Evolutionary conservation across 345 rosid genomes (phyloP), one percentile per base, ranked within the genome.

Genomic region (Excoecaria cochinchinensis): DNA sequence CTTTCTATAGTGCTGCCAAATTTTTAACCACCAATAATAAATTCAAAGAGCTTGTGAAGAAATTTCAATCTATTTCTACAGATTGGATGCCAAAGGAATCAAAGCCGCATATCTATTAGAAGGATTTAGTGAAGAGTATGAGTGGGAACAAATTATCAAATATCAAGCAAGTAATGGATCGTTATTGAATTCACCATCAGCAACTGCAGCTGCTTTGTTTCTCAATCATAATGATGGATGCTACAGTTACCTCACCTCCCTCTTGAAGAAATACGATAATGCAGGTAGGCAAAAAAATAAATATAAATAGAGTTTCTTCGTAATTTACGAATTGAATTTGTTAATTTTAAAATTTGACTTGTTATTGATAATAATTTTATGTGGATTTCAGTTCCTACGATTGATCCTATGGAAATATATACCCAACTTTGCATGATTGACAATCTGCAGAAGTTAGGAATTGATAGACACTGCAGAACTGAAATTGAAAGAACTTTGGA

Each of bases 181-280:
- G 17, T 48, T 64, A 4, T 64, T 64, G 48, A 64, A 64, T 39
- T 64, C 68, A 38, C 68, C 68, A 15, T 64, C 68, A 16, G 17
- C 68, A 15, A 64, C 68, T 38, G 68, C 68, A 38, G 69, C 69
- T 19, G 69, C 69, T 19, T 11, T n/a, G 0, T 40, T 66, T 42
- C 69, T 42, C 19, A 25, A 17, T 19, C 51, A 21, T 66, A 25
- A 66, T n/a, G 51, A n/a, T 7, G 8, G 42, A 40, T 66, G 69
- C 12, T 46, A 40, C 8, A 9, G 40, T 19, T 66, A 66, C 31
- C 12, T 66, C 31, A 17, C 8, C 4, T 42, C 69, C 4, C 31
- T 64, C 38, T 3, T 12, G 11, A 66, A 66, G 8, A 46, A 66
- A 66, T 66, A 40, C 25, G 31, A 19, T 19, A 66, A 66, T 66